Percentiles rank a stretch among this genome's conserved stretches.
Conservation (phyloP, 2,329 filamentous ascomycete species). For the Scolecobasidium constrictum region DNA sequence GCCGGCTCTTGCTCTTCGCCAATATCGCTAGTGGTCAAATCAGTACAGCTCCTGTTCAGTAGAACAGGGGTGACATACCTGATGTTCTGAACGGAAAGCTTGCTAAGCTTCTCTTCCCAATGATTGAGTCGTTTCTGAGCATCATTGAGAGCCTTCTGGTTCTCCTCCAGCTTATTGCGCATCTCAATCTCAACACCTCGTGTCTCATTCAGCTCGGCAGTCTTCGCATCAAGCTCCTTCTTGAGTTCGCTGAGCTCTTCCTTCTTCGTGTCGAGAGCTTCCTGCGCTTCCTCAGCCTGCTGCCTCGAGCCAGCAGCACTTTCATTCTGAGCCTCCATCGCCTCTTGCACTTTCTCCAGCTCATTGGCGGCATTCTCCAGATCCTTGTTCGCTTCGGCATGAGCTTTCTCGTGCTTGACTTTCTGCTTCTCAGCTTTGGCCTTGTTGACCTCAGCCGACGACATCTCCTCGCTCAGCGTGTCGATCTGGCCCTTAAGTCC, state of each 20-base stretch:
- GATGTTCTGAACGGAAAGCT: constrained; percentile 73
- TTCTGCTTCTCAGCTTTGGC: constrained; percentile 92
- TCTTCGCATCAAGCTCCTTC: constrained; percentile 76
- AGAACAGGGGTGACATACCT: background rate
- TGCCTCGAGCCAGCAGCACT: constrained; percentile 63
- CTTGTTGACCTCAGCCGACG: constrained; percentile 74
- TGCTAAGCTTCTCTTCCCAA: constrained; percentile 83
- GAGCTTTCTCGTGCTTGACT: constrained; percentile 74
- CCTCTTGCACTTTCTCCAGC: constrained; percentile 65
- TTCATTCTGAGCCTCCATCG: constrained; percentile 65
- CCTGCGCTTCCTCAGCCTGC: constrained; percentile 72
- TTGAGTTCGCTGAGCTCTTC: constrained; percentile 71
- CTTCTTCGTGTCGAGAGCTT: constrained; percentile 65
- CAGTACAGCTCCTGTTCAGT: no score
- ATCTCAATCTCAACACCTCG: constrained; percentile 91
- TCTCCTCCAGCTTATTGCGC: constrained; percentile 95
- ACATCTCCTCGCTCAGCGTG: constrained; percentile 69
- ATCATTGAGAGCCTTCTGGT: constrained; percentile 76
- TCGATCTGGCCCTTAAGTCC: constrained; percentile 76
- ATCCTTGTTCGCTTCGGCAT: constrained; percentile 68
- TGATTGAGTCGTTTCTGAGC: constrained; percentile 76
- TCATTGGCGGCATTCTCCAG: constrained; percentile 61
- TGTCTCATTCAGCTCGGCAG: constrained; percentile 74
- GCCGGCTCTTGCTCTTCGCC: constrained; percentile 39
- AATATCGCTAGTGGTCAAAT: no score